Evolutionary conservation across 2,329 filamentous ascomycete genomes (phyloP).

Genomic region (Ophiocordyceps camponoti-floridani): DNA sequence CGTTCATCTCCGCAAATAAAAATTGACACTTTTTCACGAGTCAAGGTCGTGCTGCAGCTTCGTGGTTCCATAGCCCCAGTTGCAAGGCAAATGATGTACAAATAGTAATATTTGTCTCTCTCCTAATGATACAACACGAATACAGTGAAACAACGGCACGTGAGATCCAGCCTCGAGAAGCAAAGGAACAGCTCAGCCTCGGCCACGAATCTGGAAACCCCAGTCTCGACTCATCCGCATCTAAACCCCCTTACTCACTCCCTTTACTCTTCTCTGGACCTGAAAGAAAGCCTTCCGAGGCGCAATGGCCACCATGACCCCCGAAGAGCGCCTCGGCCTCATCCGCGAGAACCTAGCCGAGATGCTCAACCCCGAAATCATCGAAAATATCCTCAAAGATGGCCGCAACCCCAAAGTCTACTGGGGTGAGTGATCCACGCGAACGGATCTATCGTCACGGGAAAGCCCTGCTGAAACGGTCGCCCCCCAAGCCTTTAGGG

Average conservation of each 20-base stretch:
- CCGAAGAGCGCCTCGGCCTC: constrained; percentile 49
- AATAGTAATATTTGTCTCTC: not conserved
- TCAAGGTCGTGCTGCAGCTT: no score
- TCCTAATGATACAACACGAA: not conserved
- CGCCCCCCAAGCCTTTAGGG: constrained; percentile 19
- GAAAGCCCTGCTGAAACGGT: not conserved
- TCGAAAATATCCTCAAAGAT: constrained; percentile 53
- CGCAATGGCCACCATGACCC: constrained; percentile 11
- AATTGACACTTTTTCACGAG: no score
- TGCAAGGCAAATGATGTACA: not conserved
- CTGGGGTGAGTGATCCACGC: constrained; percentile 40
- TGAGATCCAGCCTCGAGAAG: not conserved
- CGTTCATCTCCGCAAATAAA: no score
- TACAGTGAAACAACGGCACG: not conserved
- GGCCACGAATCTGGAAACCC: not conserved
- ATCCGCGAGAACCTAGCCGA: constrained; percentile 71
- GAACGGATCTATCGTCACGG: not conserved
- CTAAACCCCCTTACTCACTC: not conserved
- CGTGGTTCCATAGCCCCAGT: no score
- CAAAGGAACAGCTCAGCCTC: no score
- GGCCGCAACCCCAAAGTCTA: constrained; percentile 62
- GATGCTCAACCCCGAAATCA: constrained; percentile 68
- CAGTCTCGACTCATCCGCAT: not conserved
- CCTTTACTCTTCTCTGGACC: not conserved
- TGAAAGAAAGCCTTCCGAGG: not conserved